phyloP scores from a whole-genome alignment of 2,329 filamentous ascomycete species.

The Zarea fungicola region DNA sequence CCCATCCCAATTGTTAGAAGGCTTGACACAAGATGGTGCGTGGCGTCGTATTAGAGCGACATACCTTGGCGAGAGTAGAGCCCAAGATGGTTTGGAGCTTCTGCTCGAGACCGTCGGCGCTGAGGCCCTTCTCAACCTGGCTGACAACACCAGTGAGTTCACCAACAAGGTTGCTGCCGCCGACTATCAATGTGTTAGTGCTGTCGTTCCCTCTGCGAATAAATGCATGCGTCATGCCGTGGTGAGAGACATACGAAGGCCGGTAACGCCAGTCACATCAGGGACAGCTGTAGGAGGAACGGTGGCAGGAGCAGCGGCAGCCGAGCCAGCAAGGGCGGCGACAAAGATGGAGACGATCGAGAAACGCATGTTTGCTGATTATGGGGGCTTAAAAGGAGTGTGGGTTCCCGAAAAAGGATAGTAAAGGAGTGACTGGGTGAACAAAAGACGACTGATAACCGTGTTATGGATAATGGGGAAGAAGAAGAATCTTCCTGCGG shows the following conservation, averaged over 20 bases:
- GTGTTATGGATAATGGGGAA: slow-evolving; percentile 4
- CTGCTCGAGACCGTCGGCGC: slow-evolving; percentile 16
- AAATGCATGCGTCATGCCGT: background rate
- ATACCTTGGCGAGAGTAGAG: slow-evolving; percentile 15
- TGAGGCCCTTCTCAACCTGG: slow-evolving; percentile 16
- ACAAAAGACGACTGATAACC: background rate
- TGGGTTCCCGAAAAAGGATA: slow-evolving; percentile 11
- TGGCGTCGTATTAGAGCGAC: too few relatives aligned
- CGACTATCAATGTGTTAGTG: too few relatives aligned
- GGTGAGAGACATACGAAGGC: slow-evolving; percentile 6
- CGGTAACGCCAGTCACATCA: background rate
- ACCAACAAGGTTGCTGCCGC: slow-evolving; percentile 11
- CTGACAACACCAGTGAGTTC: slow-evolving; percentile 16
- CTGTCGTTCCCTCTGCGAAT: background rate
- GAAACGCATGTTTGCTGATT: slow-evolving; percentile 19
- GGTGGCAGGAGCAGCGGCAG: slow-evolving; percentile 14
- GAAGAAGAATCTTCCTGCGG: background rate
- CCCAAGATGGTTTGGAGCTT: slow-evolving; percentile 18
- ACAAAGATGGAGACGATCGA: slow-evolving; percentile 15
- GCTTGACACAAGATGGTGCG: too few relatives aligned
- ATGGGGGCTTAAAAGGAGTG: slow-evolving; percentile 5
- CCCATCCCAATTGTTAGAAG: too few relatives aligned
- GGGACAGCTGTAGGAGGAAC: background rate
- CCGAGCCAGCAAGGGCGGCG: slow-evolving; percentile 16
- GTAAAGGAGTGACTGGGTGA: slow-evolving; percentile 11